Conservation (phyloP, 345 rosid genomes). For the Xanthoceras sorbifolium region DNA sequence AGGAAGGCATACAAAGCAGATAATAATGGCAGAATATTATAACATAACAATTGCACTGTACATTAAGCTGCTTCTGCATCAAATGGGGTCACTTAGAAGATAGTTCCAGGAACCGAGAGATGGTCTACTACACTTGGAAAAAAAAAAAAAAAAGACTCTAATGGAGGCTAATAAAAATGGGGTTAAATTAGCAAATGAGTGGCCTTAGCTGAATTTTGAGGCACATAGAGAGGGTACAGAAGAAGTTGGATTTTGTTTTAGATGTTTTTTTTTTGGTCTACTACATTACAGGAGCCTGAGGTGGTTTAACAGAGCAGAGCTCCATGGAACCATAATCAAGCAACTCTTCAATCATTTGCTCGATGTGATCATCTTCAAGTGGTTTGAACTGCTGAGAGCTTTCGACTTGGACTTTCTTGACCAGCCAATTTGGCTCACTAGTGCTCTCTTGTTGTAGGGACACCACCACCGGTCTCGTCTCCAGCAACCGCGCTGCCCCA, state of each 20-base stretch:
- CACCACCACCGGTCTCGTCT: slow-evolving; percentile 29
- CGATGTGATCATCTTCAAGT: slow-evolving; percentile 87
- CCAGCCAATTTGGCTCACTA: slow-evolving; percentile 44
- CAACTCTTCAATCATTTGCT: slow-evolving; percentile 95
- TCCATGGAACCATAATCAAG: slow-evolving; percentile 84
- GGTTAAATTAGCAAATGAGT: slow-evolving; percentile 39
- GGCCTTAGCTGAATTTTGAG: slow-evolving; percentile 21
- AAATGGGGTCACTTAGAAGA: slow-evolving; percentile 25
- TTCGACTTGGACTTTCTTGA: slow-evolving; percentile 40
- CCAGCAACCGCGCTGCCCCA: slow-evolving; percentile 15
- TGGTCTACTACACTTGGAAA: slow-evolving; percentile 15
- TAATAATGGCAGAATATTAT: slow-evolving; percentile 19
- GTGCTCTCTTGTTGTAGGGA: slow-evolving; percentile 34
- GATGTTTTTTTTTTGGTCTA: not conserved
- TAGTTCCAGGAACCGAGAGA: slow-evolving; percentile 20
- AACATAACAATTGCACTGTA: slow-evolving; percentile 36
- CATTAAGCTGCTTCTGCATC: slow-evolving; percentile 29
- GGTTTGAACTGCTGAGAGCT: slow-evolving; percentile 40
- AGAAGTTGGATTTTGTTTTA: not conserved
- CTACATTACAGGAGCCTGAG: slow-evolving; percentile 38
- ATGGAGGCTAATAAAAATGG: slow-evolving; percentile 21
- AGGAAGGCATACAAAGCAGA: slow-evolving; percentile 14
- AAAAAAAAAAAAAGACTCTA: not conserved
- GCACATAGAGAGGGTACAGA: slow-evolving; percentile 7
- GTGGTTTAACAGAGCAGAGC: slow-evolving; percentile 54